Evolutionary conservation across 768 basidiomycete species (phyloP).

Genomic region (Tulasnella sp.): DNA sequence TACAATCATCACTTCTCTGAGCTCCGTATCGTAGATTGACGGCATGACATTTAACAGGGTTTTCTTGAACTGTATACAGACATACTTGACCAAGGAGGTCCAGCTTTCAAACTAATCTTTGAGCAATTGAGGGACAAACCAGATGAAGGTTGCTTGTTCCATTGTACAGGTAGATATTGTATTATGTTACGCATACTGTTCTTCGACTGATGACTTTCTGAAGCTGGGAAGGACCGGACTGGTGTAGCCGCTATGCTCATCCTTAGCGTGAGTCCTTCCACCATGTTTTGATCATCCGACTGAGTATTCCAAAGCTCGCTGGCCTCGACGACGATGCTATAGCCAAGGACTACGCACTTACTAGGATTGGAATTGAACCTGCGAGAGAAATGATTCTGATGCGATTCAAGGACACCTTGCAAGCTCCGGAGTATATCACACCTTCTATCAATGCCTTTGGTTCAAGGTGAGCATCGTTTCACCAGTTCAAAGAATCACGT

Average conservation of each 20-base stretch:
- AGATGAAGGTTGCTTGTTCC: constrained; percentile 51
- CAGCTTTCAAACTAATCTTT: constrained; percentile 55
- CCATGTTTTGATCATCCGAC: neutral
- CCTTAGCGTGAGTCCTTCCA: constrained; percentile 4
- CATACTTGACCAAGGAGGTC: constrained; percentile 61
- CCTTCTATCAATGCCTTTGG: constrained; percentile 76
- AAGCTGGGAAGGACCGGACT: constrained; percentile 74
- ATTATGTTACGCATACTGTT: neutral
- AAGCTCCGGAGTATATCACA: constrained; percentile 45
- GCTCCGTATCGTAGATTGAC: neutral
- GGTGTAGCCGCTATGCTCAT: constrained; percentile 22
- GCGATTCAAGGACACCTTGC: constrained; percentile 10
- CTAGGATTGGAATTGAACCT: constrained; percentile 67
- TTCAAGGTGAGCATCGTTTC: neutral
- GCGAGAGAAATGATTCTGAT: constrained; percentile 55
- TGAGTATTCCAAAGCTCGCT: constrained; percentile 39
- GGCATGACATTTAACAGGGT: constrained; percentile 20
- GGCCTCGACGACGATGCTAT: constrained; percentile 54
- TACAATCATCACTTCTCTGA: neutral
- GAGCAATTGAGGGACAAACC: constrained; percentile 62
- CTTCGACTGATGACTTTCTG: neutral
- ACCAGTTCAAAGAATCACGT: neutral
- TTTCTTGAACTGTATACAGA: constrained; percentile 69
- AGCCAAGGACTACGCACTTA: constrained; percentile 63
- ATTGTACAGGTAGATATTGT: constrained; percentile 48